Conservation (phyloP, 768 basidiomycete genomes). For the Tricholoma furcatifolium region DNA sequence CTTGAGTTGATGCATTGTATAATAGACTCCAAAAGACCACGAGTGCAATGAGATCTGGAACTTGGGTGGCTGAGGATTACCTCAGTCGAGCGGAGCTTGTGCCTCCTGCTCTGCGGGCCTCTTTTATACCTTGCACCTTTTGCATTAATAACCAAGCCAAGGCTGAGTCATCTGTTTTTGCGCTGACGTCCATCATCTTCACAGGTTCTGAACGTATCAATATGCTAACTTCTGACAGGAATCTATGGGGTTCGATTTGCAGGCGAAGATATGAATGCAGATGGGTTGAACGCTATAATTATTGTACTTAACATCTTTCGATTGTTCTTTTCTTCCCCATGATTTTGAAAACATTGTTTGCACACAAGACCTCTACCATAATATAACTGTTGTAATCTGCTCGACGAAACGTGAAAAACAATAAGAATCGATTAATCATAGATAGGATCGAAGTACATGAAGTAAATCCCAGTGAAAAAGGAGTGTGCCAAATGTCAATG, state of each 20-base stretch:
- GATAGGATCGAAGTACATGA: background rate
- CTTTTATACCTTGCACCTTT: background rate
- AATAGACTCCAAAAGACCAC: constrained; percentile 16
- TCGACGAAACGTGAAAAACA: background rate
- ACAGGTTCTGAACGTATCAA: constrained; percentile 1
- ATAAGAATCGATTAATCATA: background rate
- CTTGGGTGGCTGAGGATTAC: background rate
- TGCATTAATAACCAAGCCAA: background rate
- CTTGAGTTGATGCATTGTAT: background rate
- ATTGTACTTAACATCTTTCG: background rate
- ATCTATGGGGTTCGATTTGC: background rate
- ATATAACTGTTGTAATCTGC: too few relatives aligned
- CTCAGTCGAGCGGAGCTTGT: background rate
- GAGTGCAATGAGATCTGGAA: constrained; percentile 11
- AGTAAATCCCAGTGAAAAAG: background rate
- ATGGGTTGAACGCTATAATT: background rate
- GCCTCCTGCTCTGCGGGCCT: background rate
- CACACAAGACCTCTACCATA: too few relatives aligned
- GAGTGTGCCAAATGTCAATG: too few relatives aligned
- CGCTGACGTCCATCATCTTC: constrained; percentile 4
- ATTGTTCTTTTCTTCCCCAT: background rate
- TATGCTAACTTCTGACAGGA: constrained; percentile 11
- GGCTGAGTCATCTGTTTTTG: constrained; percentile 13
- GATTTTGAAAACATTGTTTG: too few relatives aligned
- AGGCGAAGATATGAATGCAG: background rate